Percentiles rank a stretch among this genome's conserved stretches.
These are phyloP conservation scores for Malbranchea zuffiana DNA, from an alignment of 2,329 filamentous ascomycete species.

Conservation along the genomic window DNA sequence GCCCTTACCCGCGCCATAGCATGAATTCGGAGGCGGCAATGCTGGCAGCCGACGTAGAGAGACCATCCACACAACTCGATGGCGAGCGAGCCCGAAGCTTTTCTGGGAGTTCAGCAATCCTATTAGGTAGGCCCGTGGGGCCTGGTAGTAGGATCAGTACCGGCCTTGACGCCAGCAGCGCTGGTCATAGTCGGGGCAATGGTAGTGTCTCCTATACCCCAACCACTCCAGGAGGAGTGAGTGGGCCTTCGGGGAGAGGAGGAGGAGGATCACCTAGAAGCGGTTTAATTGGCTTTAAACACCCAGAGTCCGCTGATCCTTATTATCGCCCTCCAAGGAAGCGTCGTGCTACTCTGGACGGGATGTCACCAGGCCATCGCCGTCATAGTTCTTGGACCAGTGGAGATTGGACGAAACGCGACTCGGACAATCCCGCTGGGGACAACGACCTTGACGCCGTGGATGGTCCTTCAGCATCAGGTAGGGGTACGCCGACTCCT, in stretches of 20 bases:
- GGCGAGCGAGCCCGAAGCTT: constrained; percentile 47
- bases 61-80: constrained; percentile 48
- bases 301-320: constrained; percentile 54
- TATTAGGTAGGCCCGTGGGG: constrained; percentile 43
- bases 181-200: constrained; percentile 42
- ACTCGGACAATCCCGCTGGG: constrained; percentile 26
- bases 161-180: constrained; percentile 44
- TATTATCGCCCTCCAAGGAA: constrained; percentile 80
- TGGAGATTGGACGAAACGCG: constrained; percentile 37
- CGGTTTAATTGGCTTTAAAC: constrained; percentile 36
- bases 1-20: constrained; percentile 60
- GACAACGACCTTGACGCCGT: constrained; percentile 25
- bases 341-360: constrained; percentile 53
- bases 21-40: constrained; percentile 75
- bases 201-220: constrained; percentile 55
- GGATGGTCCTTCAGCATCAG: constrained; percentile 34
- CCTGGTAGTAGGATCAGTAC: constrained; percentile 40
- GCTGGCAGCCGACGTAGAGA: constrained; percentile 56
- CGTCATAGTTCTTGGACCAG: constrained; percentile 38
- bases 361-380: constrained; percentile 31
- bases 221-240: constrained; percentile 61
- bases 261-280: constrained; percentile 34
- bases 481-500: constrained; percentile 40
- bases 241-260: constrained; percentile 54
- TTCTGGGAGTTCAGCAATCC: constrained; percentile 51